Conservation (phyloP, 176 grass and related monocot species). For the Poa annua region DNA sequence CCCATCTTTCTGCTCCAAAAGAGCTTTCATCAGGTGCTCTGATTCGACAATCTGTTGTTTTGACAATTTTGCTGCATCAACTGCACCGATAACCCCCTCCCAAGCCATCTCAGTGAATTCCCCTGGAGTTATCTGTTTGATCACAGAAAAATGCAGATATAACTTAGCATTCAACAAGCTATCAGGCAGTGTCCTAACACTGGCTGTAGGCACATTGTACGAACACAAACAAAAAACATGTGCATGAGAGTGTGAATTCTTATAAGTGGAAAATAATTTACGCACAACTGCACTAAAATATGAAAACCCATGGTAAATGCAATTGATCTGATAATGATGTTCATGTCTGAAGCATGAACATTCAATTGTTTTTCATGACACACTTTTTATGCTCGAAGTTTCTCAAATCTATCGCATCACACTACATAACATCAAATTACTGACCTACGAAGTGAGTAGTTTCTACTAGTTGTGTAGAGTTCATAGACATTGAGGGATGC, state of each 20-base stretch:
- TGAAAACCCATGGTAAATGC: neutral
- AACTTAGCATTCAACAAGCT: neutral
- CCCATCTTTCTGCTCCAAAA: constrained; percentile 95
- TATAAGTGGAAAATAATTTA: neutral
- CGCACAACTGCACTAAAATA: neutral
- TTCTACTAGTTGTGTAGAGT: too few relatives aligned
- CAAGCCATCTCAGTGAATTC: constrained; percentile 90
- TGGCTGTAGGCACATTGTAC: neutral
- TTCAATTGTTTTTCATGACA: neutral
- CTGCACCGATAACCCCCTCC: constrained; percentile 73
- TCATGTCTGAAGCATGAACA: neutral
- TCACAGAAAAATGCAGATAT: neutral
- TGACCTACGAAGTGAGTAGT: too few relatives aligned
- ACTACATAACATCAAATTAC: neutral
- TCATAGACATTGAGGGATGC: neutral
- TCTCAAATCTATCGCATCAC: neutral
- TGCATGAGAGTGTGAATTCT: neutral
- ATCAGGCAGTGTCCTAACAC: neutral
- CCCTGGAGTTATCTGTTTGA: constrained; percentile 58
- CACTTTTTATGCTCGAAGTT: neutral
- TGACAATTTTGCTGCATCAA: constrained; percentile 72
- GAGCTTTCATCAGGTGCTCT: constrained; percentile 94
- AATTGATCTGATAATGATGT: neutral
- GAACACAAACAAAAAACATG: neutral
- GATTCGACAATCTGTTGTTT: constrained; percentile 91